Conservation (phyloP, 2,329 filamentous ascomycete species). For the Plectosphaerella plurivora region DNA sequence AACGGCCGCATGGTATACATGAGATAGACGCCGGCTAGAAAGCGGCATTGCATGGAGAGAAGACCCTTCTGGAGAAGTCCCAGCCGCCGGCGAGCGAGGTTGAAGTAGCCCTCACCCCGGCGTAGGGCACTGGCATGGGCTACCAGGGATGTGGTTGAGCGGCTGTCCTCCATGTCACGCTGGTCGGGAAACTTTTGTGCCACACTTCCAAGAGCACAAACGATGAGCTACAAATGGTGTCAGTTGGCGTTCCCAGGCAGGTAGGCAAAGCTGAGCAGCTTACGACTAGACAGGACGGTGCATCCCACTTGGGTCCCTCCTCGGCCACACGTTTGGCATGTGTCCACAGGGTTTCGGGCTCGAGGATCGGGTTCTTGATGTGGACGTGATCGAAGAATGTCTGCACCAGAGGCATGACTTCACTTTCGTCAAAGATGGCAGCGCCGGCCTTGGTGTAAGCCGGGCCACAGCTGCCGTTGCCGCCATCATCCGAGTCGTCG, state of each 20-base stretch:
- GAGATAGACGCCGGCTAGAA: slow-evolving; percentile 31
- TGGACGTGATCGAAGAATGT: not conserved
- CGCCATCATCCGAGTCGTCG: not conserved
- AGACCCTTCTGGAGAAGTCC: slow-evolving; percentile 20
- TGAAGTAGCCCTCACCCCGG: slow-evolving; percentile 17
- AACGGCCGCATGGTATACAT: slow-evolving; percentile 34
- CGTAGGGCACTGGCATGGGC: slow-evolving; percentile 10
- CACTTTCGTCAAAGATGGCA: not conserved
- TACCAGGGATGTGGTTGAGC: not conserved
- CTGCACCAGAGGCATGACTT: not conserved
- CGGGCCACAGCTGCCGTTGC: not conserved
- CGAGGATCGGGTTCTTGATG: slow-evolving; percentile 1
- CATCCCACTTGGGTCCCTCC: slow-evolving; percentile 15
- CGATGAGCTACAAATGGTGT: slow-evolving; percentile 17
- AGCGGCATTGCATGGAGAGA: slow-evolving; percentile 29
- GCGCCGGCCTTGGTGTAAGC: not conserved
- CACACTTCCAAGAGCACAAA: slow-evolving; percentile 23
- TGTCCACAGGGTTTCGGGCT: not conserved
- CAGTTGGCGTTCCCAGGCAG: not conserved
- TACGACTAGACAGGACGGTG: slow-evolving; percentile 23
- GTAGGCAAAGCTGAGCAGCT: not conserved
- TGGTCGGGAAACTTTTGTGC: slow-evolving; percentile 13
- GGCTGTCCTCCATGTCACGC: no score
- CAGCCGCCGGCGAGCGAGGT: slow-evolving; percentile 17
- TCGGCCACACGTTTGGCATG: slow-evolving; percentile 1